Conservation (phyloP, 768 basidiomycete genomes). For the Collybiopsis luxurians region DNA sequence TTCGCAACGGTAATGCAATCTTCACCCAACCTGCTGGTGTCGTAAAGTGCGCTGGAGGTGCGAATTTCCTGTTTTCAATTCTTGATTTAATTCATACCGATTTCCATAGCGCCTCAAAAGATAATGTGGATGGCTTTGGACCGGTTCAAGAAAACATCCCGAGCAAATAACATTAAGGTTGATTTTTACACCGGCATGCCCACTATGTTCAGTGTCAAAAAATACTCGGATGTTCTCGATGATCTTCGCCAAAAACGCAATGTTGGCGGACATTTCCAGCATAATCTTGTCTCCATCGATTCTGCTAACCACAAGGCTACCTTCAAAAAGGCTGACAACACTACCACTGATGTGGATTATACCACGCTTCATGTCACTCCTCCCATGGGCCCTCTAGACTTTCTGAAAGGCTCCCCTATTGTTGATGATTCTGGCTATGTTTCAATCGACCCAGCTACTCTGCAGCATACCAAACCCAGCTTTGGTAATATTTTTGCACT, state of each 20-base stretch:
- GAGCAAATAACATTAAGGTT: constrained; percentile 54
- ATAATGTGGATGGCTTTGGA: constrained; percentile 99
- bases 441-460: constrained; percentile 74
- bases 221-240: constrained; percentile 89
- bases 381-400: constrained; percentile 87
- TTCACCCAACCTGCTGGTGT: constrained; percentile 94
- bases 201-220: constrained; percentile 95
- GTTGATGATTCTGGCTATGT: constrained; percentile 89
- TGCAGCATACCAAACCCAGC: constrained; percentile 80
- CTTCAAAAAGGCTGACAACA: constrained; percentile 77
- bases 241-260: constrained; percentile 74
- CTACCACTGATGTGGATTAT: constrained; percentile 70
- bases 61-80: constrained; percentile 7
- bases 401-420: constrained; percentile 74
- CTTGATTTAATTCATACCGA: neutral
- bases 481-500: constrained; percentile 83
- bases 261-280: constrained; percentile 77
- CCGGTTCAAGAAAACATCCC: constrained; percentile 59
- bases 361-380: constrained; percentile 84
- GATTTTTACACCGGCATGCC: constrained; percentile 92
- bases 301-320: constrained; percentile 70
- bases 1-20: constrained; percentile 78
- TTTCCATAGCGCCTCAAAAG: constrained; percentile 70
- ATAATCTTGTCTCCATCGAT: constrained; percentile 81
- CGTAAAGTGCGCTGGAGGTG: constrained; percentile 93